These are phyloP conservation scores for Pythium folliculosum DNA, from an alignment of 352 stramenopile genomes.

Conservation along the genomic window DNA sequence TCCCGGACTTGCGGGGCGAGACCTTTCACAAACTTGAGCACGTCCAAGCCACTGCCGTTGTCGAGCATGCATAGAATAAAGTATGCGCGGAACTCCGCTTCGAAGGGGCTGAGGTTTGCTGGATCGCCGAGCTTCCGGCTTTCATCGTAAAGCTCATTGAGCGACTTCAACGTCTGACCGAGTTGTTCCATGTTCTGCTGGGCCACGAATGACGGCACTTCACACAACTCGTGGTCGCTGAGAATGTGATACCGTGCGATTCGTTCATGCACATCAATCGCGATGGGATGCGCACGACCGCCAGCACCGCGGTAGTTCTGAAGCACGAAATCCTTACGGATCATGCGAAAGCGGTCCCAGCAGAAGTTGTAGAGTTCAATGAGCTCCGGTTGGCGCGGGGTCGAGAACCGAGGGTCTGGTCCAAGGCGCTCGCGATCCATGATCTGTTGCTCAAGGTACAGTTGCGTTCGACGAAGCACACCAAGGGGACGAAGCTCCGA, in stretches of 20 bases:
- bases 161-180: constrained; percentile 83
- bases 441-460: constrained; percentile 86
- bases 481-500: constrained; percentile 77
- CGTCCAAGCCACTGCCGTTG: constrained; percentile 79
- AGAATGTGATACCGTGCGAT: constrained; percentile 95
- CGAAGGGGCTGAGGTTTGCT: constrained; percentile 73
- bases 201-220: constrained; percentile 78
- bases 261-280: constrained; percentile 93
- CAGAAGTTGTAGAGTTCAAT: constrained; percentile 97
- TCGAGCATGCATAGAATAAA: constrained; percentile 87
- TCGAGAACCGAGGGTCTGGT: constrained; percentile 67
- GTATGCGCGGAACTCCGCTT: constrained; percentile 82
- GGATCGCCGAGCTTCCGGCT: constrained; percentile 64
- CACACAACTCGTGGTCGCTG: constrained; percentile 93
- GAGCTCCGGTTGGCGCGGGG: constrained; percentile 63
- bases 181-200: constrained; percentile 92
- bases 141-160: constrained; percentile 89
- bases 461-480: constrained; percentile 73
- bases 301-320: constrained; percentile 95
- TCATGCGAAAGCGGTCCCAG: constrained; percentile 95
- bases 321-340: constrained; percentile 96
- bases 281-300: constrained; percentile 91
- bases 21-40: constrained; percentile 87
- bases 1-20: constrained; percentile 57
- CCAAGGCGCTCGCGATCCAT: constrained; percentile 79